Base-by-base conservation (phyloP, 768 basidiomycete genomes). In the Macrolepiota fuliginosa region DNA sequence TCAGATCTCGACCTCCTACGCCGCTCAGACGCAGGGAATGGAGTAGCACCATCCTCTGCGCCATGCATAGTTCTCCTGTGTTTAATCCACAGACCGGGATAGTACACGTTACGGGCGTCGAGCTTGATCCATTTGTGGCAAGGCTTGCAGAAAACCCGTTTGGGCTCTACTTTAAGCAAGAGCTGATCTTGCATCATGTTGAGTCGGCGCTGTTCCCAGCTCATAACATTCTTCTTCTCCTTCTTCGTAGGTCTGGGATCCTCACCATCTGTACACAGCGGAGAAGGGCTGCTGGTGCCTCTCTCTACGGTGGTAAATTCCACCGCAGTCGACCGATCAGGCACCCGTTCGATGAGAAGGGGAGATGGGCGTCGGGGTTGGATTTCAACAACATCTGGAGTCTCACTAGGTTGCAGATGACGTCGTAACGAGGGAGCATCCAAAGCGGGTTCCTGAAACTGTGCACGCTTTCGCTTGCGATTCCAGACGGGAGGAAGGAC, bases 11-110 rank as follows among this genome's bases (percentile, higher is more conserved):
- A 32, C 51, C 60, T 54, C 32, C 45, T 54, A 12, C 57, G 47
- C 5, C 57, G 46, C 7, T 37, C 22, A 1, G 49, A n/a, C 19
- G 10, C 47, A 24, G 57, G 36, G 19, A n/a, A 49, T n/a, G 29
- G 22, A 2, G 47, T 13, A 27, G 4, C 47, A 13, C 22, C 22
- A 2, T 22, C 47, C 24, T 24, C 22, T 12, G 25, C 9, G 11
- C 54, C 55, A 32, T 62, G 62, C 50, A 62, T 54, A 4, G 46
- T 56, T 7, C 39, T 62, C 25, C 55, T 37, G 37, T 62, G 62
- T n/a, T 62, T 62, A 22, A 40, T 42, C 62, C 62, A 62, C 27
- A 62, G 36, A 2, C 62, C 62, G 19, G 62, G 62, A 46, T 62
- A 62, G 25, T 52, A 62, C 19, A 57, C 62, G 19, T 56, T 57